Percentiles rank a stretch among this genome's conserved stretches.
These are phyloP conservation scores for Geotrichum siamense DNA, from an alignment of 1,139 yeast genomes.

Conservation along the genomic window DNA sequence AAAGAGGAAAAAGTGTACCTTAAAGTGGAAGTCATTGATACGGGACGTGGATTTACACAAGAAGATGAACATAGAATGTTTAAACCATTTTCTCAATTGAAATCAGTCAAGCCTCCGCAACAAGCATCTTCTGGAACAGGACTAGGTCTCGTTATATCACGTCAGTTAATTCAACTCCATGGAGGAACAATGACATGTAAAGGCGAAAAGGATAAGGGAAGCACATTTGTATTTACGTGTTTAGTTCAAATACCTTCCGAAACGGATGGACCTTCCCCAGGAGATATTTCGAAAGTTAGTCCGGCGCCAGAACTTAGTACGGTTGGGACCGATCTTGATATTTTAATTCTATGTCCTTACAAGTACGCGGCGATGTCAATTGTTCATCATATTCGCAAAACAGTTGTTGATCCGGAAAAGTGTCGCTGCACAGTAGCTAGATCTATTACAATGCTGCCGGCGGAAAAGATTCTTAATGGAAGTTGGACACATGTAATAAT, in stretches of 20 bases:
- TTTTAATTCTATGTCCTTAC: conserved; percentile 31
- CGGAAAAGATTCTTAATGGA: background rate
- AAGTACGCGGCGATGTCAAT: conserved; percentile 30
- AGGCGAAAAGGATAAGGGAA: conserved; percentile 70
- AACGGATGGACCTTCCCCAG: conserved; percentile 25
- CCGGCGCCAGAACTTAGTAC: conserved; percentile 8
- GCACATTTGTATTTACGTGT: conserved; percentile 47
- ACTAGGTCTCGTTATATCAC: conserved; percentile 74
- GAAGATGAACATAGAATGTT: conserved; percentile 55
- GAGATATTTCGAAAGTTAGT: conserved; percentile 21
- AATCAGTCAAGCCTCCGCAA: conserved; percentile 3
- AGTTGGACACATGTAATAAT: conserved; percentile 32
- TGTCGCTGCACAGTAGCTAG: conserved; percentile 22
- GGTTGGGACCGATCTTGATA: conserved; percentile 20
- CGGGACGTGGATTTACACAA: conserved; percentile 81
- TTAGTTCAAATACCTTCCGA: conserved; percentile 29
- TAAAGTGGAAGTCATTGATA: conserved; percentile 70
- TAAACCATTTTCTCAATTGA: conserved; percentile 87
- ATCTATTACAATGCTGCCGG: conserved; percentile 17
- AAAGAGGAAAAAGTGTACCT: conserved; percentile 39
- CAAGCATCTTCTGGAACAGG: conserved; percentile 62
- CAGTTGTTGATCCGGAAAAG: conserved; percentile 27
- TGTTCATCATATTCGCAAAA: conserved; percentile 30
- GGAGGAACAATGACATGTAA: conserved; percentile 68
- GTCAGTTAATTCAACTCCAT: conserved; percentile 81